Conservation (phyloP, 257 asterid genomes). For the Gentiana macrophylla region DNA sequence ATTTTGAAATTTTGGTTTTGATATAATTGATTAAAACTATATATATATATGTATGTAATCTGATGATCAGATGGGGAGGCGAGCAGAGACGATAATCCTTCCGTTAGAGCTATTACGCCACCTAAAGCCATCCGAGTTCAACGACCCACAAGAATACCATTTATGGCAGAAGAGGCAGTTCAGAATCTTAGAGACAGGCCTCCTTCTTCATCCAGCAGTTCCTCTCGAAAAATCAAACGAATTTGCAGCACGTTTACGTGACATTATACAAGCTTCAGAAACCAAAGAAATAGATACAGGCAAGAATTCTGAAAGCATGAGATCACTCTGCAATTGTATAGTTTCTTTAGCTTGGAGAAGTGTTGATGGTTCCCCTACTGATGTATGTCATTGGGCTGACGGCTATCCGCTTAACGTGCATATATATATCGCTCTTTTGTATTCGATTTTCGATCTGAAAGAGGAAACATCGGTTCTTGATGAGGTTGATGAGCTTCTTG, state of each 20-base stretch:
- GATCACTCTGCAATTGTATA: slow-evolving; percentile 47
- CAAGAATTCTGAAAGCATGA: slow-evolving; percentile 70
- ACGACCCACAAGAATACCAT: slow-evolving; percentile 68
- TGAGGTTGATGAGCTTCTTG: slow-evolving; percentile 79
- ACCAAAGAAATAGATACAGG: slow-evolving; percentile 58
- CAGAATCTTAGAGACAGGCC: slow-evolving; percentile 57
- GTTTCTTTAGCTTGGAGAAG: slow-evolving; percentile 80
- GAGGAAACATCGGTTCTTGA: slow-evolving; percentile 72
- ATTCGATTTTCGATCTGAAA: slow-evolving; percentile 44
- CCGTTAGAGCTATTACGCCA: slow-evolving; percentile 93
- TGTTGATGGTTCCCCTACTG: slow-evolving; percentile 44
- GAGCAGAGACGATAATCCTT: slow-evolving; percentile 90
- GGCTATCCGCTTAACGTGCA: slow-evolving; percentile 76
- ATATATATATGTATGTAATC: background rate
- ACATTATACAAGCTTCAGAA: slow-evolving; percentile 39
- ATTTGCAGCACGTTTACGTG: slow-evolving; percentile 34
- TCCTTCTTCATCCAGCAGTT: slow-evolving; percentile 60
- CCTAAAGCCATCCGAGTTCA: slow-evolving; percentile 75
- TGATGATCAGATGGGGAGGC: slow-evolving; percentile 69
- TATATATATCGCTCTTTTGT: slow-evolving; percentile 42
- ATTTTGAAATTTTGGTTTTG: no score
- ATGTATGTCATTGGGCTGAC: slow-evolving; percentile 92
- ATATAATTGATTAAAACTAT: background rate
- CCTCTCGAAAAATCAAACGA: slow-evolving; percentile 58
- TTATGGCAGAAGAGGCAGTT: slow-evolving; percentile 88